Conservation (phyloP, 768 basidiomycete species). For the Favolaschia claudopus region DNA sequence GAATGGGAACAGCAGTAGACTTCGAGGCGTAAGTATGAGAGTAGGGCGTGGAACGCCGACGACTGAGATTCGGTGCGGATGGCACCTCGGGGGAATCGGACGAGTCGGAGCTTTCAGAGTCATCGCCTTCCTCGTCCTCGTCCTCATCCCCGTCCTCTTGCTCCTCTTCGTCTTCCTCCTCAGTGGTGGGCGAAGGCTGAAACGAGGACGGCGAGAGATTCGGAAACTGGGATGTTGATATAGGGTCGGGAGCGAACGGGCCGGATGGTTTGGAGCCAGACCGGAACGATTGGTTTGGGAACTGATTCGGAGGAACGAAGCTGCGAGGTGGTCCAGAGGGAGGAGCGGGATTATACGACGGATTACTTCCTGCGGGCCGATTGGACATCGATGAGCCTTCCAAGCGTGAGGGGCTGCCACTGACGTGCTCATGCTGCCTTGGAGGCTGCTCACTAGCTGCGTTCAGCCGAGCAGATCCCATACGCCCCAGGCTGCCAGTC, state of each 20-base stretch:
- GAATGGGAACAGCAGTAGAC: constrained; percentile 5
- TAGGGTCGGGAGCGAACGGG: neutral
- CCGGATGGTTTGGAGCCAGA: neutral
- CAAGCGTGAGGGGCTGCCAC: neutral
- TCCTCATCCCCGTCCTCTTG: neutral
- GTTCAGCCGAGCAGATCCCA: neutral
- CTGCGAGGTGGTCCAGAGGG: neutral
- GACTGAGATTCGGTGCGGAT: too few relatives aligned
- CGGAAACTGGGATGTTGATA: neutral
- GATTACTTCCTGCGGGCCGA: constrained; percentile 10
- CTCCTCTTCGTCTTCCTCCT: constrained; percentile 24
- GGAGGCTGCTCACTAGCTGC: constrained; percentile 13
- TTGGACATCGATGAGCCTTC: constrained; percentile 14
- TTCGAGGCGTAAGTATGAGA: neutral
- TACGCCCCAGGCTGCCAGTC: neutral
- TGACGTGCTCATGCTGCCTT: constrained; percentile 15
- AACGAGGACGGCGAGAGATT: neutral
- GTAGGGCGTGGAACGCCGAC: too few relatives aligned
- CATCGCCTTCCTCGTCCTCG: neutral
- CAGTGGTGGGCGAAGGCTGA: neutral
- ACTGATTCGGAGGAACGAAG: neutral
- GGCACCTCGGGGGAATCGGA: neutral
- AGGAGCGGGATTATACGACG: neutral
- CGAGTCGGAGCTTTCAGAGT: neutral
- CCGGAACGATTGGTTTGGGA: neutral